phyloP scores from a whole-genome alignment of 371 early-diverging fungal species.

The Blakeslea trispora region DNA sequence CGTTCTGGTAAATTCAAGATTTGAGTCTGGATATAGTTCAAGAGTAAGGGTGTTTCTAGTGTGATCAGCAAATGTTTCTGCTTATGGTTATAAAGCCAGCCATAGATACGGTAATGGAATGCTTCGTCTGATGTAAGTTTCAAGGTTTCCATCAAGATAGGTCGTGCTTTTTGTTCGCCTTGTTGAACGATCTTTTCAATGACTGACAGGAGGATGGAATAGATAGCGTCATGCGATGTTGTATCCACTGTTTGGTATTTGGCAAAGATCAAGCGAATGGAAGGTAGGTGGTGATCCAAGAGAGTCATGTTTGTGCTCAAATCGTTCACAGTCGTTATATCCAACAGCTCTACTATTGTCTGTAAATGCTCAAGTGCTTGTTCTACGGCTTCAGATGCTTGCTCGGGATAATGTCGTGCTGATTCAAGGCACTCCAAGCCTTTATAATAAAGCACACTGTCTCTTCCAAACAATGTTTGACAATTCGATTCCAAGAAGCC shows the following conservation, averaged over 20 bases:
- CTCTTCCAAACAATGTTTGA: slow-evolving; percentile 1
- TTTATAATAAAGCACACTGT: slow-evolving; percentile 10
- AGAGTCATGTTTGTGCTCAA: background rate
- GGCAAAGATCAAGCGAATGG: slow-evolving; percentile 5
- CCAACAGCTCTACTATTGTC: background rate
- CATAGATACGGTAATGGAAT: slow-evolving; percentile 15
- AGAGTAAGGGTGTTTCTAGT: slow-evolving; percentile 8
- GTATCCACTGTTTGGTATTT: slow-evolving; percentile 3
- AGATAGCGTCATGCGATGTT: background rate
- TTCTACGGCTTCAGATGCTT: slow-evolving; percentile 3
- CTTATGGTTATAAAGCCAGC: slow-evolving; percentile 13
- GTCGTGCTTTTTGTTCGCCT: background rate
- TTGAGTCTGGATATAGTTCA: slow-evolving; percentile 11
- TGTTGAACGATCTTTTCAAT: slow-evolving; percentile 1
- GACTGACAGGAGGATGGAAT: background rate
- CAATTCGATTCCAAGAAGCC: slow-evolving; percentile 16
- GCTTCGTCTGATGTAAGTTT: slow-evolving; percentile 1
- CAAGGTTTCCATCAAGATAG: slow-evolving; percentile 3
- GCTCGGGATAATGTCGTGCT: slow-evolving; percentile 1
- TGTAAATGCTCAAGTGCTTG: slow-evolving; percentile 9
- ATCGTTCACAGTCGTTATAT: background rate
- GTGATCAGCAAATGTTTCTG: slow-evolving; percentile 1
- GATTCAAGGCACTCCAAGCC: slow-evolving; percentile 15
- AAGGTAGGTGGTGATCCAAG: slow-evolving; percentile 2
- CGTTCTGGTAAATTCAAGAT: background rate